These are phyloP conservation scores for Chalaropsis ovoidea DNA, from an alignment of 2,329 filamentous ascomycete species.

Conservation along the genomic window DNA sequence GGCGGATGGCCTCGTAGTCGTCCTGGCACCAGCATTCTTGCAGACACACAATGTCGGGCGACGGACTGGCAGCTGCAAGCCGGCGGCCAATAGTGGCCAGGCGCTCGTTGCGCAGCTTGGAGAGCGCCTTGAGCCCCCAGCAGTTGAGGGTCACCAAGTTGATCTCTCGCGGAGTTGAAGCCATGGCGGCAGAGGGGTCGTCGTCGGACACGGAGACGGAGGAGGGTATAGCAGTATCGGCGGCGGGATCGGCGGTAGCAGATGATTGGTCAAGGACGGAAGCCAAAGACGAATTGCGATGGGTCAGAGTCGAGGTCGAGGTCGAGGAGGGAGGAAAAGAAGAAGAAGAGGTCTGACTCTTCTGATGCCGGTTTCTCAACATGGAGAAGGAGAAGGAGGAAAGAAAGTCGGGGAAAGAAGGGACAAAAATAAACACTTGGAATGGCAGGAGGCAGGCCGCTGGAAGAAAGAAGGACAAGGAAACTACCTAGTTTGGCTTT, in stretches of 20 bases:
- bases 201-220: constrained; percentile 29
- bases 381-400: constrained; percentile 7
- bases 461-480: background rate
- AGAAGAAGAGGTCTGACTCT: constrained; percentile 20
- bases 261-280: constrained; percentile 19
- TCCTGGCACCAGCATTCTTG: constrained; percentile 90
- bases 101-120: constrained; percentile 65
- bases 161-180: constrained; percentile 41
- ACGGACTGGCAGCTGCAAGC: constrained; percentile 56
- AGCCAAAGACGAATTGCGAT: background rate
- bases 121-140: constrained; percentile 88
- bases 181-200: constrained; percentile 33
- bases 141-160: constrained; percentile 85
- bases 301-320: background rate
- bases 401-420: background rate
- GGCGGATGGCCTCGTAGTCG: constrained; percentile 70
- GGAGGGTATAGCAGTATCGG: constrained; percentile 17
- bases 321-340: constrained; percentile 14
- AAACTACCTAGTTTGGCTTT: background rate
- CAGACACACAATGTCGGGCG: constrained; percentile 78
- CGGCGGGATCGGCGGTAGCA: background rate
- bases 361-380: constrained; percentile 23
- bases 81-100: constrained; percentile 74
- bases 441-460: constrained; percentile 2
- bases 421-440: constrained; percentile 1